These are phyloP conservation scores for Spirogloea muscicola DNA, from an alignment of 139 green algal species.

Conservation along the genomic window DNA sequence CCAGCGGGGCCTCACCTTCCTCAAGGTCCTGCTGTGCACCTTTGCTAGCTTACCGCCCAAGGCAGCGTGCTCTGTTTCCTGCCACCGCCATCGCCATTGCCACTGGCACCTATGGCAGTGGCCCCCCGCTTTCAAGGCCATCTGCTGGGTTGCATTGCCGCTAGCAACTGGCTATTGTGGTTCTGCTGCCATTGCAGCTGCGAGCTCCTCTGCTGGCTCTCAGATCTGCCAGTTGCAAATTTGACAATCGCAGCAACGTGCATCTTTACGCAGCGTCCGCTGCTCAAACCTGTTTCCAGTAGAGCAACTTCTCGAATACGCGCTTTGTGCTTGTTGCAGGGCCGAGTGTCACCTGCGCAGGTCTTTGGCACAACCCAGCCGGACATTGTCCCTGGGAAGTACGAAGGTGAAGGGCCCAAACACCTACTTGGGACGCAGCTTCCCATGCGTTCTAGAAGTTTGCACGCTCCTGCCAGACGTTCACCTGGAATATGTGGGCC, in stretches of 20 bases:
- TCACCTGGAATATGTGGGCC: background rate
- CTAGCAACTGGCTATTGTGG: no score
- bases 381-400: conserved; percentile 35
- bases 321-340: background rate
- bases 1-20: conserved; percentile 22
- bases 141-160: no score
- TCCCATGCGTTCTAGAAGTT: background rate
- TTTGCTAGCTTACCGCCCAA: no score
- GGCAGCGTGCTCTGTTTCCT: no score
- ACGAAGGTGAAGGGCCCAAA: conserved; percentile 14
- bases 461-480: background rate
- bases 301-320: background rate
- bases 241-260: no score
- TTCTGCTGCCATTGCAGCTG: no score
- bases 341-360: background rate
- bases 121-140: no score
- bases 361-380: background rate
- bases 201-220: background rate
- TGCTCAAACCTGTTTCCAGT: background rate
- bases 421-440: background rate
- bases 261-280: no score
- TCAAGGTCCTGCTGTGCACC: conserved; percentile 9
- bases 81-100: no score
- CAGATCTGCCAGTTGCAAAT: no score
- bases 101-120: no score